phyloP scores from a whole-genome alignment of 176 grass and related monocot genomes.

The Lolium multiflorum region DNA sequence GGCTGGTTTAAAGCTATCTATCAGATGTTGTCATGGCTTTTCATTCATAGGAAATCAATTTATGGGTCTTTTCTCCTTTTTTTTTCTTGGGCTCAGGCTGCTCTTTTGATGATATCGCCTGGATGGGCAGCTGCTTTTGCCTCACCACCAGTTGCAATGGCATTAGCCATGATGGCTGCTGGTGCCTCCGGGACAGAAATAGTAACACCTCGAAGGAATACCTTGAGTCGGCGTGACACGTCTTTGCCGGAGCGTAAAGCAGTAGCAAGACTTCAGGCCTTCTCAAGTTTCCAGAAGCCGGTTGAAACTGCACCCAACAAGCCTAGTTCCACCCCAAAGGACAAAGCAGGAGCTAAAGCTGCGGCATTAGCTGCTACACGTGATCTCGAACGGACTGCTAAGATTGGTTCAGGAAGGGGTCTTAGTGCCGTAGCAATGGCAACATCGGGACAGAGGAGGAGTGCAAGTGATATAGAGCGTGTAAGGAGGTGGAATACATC shows the following conservation, averaged over 20 bases:
- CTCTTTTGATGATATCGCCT: conserved; percentile 90
- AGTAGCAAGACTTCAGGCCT: conserved; percentile 67
- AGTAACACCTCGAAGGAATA: conserved; percentile 61
- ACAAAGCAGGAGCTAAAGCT: conserved; percentile 93
- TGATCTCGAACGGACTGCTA: conserved; percentile 87
- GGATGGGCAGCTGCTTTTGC: conserved; percentile 99
- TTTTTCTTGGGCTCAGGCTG: conserved; percentile 55
- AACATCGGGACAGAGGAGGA: conserved; percentile 96
- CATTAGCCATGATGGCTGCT: conserved; percentile 97
- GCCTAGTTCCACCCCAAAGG: conserved; percentile 66
- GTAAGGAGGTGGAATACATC: conserved; percentile 97
- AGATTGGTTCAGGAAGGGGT: conserved; percentile 94
- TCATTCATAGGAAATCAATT: conserved; percentile 24
- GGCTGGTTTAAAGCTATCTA: conserved; percentile 30
- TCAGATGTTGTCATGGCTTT: conserved; percentile 10
- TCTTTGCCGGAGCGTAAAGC: conserved; percentile 75
- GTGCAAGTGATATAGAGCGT: conserved; percentile 78
- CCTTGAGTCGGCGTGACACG: conserved; percentile 71
- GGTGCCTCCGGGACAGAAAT: conserved; percentile 91
- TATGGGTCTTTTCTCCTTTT: conserved; percentile 21
- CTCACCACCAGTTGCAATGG: conserved; percentile 97
- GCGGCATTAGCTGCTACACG: conserved; percentile 87
- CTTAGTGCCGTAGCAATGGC: conserved; percentile 99
- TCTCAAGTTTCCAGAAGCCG: conserved; percentile 90
- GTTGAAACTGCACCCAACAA: conserved; percentile 67